Evolutionary conservation across 2,329 filamentous ascomycete genomes (phyloP).

Genomic region (Teratosphaeriaceae sp.): DNA sequence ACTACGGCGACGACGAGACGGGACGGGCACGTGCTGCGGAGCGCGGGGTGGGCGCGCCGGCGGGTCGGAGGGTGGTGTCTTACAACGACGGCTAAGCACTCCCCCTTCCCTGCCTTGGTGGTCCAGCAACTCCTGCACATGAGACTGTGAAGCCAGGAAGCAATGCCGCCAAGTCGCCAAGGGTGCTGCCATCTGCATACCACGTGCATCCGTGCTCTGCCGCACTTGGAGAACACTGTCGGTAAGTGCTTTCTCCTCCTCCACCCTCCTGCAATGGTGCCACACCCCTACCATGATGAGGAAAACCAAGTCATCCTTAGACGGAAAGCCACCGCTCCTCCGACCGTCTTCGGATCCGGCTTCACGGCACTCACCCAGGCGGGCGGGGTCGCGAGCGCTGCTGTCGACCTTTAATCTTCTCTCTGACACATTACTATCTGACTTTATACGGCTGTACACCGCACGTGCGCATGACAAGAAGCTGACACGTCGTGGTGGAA

Average conservation of each 20-base stretch:
- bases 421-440: conserved; percentile 23
- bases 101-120: background rate
- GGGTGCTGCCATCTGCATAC: too few species aligned
- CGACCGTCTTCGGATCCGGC: conserved; percentile 19
- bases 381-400: conserved; percentile 13
- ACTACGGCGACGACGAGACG: conserved; percentile 35
- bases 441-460: too few species aligned
- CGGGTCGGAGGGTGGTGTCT: background rate
- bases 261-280: background rate
- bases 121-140: background rate
- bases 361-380: conserved; percentile 21
- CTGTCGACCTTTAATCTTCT: conserved; percentile 32
- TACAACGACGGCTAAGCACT: background rate
- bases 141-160: too few species aligned
- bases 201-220: too few species aligned
- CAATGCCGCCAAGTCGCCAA: too few species aligned
- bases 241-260: background rate
- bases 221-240: too few species aligned
- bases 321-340: conserved; percentile 23
- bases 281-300: conserved; percentile 25
- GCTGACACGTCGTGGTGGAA: too few species aligned
- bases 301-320: conserved; percentile 34
- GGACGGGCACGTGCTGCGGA: too few species aligned
- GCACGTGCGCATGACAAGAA: too few species aligned
- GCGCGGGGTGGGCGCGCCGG: too few species aligned